phyloP scores from a whole-genome alignment of 2,329 filamentous ascomycete species.

The Alternaria sp. region DNA sequence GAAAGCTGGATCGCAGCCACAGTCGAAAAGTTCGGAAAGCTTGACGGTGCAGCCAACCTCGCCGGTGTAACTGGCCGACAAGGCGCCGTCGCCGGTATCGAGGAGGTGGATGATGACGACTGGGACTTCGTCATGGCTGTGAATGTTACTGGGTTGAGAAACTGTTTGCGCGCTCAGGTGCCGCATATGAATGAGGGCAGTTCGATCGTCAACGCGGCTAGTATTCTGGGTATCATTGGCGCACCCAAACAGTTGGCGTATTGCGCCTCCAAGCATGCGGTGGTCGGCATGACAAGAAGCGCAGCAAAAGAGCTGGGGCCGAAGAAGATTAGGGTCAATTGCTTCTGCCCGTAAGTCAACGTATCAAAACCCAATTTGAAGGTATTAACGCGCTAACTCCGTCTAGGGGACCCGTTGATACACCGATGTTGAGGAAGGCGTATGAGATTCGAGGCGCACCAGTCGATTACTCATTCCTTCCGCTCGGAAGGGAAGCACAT shows the following conservation, averaged over 20 bases:
- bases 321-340: conserved; percentile 44
- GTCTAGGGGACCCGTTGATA: conserved; percentile 40
- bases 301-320: conserved; percentile 51
- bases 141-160: conserved; percentile 49
- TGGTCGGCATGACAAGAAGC: conserved; percentile 49
- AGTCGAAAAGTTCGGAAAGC: conserved; percentile 58
- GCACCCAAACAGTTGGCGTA: conserved; percentile 46
- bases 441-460: conserved; percentile 24
- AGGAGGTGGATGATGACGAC: conserved; percentile 47
- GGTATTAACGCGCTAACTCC: not conserved
- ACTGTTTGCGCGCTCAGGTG: conserved; percentile 49
- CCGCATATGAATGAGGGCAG: conserved; percentile 50
- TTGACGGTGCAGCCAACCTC: conserved; percentile 51
- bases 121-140: conserved; percentile 50
- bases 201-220: conserved; percentile 55
- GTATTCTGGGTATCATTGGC: conserved; percentile 59
- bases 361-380: not conserved
- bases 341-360: conserved; percentile 44
- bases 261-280: conserved; percentile 50
- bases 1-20: conserved; percentile 58
- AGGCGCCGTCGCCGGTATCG: conserved; percentile 24
- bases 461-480: conserved; percentile 29
- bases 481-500: conserved; percentile 33
- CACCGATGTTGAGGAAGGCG: conserved; percentile 40
- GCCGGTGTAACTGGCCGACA: conserved; percentile 51